phyloP scores from a whole-genome alignment of 495 filamentous ascomycete species.

The Trypethelium eluteriae region DNA sequence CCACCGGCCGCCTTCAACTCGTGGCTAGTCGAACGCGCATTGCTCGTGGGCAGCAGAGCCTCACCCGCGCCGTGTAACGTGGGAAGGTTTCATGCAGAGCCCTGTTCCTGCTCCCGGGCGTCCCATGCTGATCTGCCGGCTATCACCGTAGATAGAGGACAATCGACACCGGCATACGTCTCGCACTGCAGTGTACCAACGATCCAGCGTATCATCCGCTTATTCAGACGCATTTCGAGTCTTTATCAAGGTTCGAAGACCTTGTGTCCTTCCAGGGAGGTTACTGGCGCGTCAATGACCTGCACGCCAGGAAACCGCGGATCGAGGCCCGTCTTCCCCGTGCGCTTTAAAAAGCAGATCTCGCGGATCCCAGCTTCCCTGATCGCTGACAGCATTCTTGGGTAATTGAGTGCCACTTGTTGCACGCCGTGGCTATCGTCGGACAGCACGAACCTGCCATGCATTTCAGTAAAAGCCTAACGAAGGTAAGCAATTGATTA shows the following conservation, averaged over 20 bases:
- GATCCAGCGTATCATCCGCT: background rate
- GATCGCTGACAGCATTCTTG: constrained; percentile 52
- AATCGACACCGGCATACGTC: too few species aligned
- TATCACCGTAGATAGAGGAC: background rate
- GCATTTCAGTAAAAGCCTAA: constrained; percentile 52
- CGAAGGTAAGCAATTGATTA: background rate
- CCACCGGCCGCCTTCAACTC: too few species aligned
- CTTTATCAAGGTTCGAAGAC: background rate
- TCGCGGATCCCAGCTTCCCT: constrained; percentile 41
- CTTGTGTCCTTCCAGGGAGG: background rate
- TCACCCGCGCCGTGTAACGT: background rate
- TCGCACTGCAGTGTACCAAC: too few species aligned
- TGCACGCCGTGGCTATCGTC: constrained; percentile 85
- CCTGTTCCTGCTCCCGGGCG: background rate
- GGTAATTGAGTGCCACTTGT: constrained; percentile 68
- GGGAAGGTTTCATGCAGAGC: background rate
- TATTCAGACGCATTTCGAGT: background rate
- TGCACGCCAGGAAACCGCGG: constrained; percentile 1
- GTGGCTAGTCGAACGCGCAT: background rate
- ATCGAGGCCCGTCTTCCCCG: constrained; percentile 1
- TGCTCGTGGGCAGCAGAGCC: constrained; percentile 1
- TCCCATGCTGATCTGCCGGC: background rate
- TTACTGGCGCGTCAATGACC: background rate
- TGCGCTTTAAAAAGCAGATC: constrained; percentile 25
- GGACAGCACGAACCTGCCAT: constrained; percentile 77